Base-by-base conservation (phyloP, 208 protist genomes). In the Acanthamoeba sp. region DNA sequence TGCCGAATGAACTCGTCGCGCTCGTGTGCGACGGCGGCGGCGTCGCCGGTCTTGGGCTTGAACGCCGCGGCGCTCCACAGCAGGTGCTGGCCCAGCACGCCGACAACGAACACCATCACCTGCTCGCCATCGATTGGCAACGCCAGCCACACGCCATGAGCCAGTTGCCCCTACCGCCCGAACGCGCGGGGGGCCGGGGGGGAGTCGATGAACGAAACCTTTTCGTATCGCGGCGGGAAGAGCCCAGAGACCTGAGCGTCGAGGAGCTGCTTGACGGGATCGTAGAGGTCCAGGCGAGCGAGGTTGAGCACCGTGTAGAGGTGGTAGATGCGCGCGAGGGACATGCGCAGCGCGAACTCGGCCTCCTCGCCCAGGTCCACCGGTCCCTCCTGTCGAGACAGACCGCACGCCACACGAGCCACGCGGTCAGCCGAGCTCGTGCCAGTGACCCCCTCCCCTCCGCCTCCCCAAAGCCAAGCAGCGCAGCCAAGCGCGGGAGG, bases 61-160 rank as follows among this genome's bases (percentile, higher is more conserved):
- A 93, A 55, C 55, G 27, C 78, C 27, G 88, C 88, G 16, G 50
- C 38, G 38, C 88, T 93, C 88, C 88, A 93, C 24, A 93, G 50
- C 88, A 93, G 40, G 34, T 71, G 62, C 40, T 93, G 88, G 59
- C 42, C 42, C 24, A 93, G 66, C 45, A 93, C 50, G 42, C 88
- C 62, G 36, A 93, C 45, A 12, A 57, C 38, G 32, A 57, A 40
- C 10, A 48, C 38, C 62, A 80, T 80, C 14, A 93, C 52, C 87
- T 92, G 48, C 48, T 1, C 48, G 48, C n/a, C n/a, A n/a, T n/a
- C n/a, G n/a, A n/a, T n/a, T n/a, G n/a, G n/a, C n/a, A n/a, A n/a
- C n/a, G n/a, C n/a, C n/a, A n/a, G n/a, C n/a, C 48, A 52, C 48
- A 12, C 48, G 5, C 48, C 48, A n/a, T n/a, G n/a, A n/a, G n/a